Percentiles rank a stretch among this genome's conserved stretches.
phyloP scores from a whole-genome alignment of 2,329 filamentous ascomycete genomes.

The Neopestalotiopsis sp. region DNA sequence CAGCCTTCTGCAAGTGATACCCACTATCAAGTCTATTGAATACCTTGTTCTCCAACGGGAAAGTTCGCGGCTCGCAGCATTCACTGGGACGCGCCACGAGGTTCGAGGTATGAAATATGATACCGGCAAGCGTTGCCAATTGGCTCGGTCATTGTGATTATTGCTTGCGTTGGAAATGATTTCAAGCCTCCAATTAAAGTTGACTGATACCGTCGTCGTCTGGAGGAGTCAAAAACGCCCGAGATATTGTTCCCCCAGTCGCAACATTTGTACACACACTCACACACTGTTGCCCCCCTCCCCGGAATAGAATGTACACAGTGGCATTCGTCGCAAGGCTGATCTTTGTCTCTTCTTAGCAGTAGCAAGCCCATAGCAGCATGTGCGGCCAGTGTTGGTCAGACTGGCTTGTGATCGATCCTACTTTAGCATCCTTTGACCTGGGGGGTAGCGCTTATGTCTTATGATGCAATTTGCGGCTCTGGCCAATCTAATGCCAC shows the following conservation, averaged over 20 bases:
- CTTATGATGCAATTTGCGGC: conserved; percentile 15
- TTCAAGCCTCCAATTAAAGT: neutral
- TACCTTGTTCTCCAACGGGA: neutral
- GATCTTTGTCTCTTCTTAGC: conserved; percentile 5
- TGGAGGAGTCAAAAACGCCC: neutral
- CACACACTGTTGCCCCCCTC: neutral
- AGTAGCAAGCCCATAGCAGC: too few relatives aligned
- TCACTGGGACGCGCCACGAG: neutral
- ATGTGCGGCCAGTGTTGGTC: neutral
- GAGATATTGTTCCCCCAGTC: neutral
- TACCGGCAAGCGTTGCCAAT: neutral
- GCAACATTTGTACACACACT: neutral
- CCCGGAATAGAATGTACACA: too few relatives aligned
- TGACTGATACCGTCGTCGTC: neutral
- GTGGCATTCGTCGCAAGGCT: neutral
- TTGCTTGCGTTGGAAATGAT: neutral
- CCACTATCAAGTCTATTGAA: neutral
- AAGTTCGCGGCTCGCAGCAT: neutral
- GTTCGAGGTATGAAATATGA: neutral
- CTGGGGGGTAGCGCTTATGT: conserved; percentile 7
- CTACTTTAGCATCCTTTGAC: neutral
- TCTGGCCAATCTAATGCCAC: neutral
- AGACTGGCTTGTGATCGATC: conserved; percentile 5
- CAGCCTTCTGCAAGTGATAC: neutral
- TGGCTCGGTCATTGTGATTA: neutral